phyloP scores from a whole-genome alignment of 1,284 basidiomycete genomes.

The Erythrobasidium hasegawianum region DNA sequence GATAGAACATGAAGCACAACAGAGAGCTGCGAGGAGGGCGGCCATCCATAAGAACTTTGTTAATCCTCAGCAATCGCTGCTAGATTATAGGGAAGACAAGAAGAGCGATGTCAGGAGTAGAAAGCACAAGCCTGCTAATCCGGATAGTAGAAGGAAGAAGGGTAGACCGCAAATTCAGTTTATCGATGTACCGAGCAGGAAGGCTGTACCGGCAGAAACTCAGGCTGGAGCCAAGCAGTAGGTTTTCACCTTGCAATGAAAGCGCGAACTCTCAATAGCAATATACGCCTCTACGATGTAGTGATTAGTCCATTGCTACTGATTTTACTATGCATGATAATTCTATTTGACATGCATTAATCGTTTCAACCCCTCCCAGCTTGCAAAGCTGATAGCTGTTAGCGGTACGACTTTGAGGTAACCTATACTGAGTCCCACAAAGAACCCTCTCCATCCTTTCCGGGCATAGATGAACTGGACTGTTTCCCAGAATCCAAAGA shows the following conservation, averaged over 20 bases:
- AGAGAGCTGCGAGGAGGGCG: conserved; percentile 6
- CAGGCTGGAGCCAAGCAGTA: background rate
- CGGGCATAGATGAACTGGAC: conserved; percentile 63
- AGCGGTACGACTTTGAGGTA: conserved; percentile 97
- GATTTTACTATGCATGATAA: background rate
- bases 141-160: conserved; percentile 4
- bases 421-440: conserved; percentile 86
- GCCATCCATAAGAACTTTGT: conserved; percentile 1
- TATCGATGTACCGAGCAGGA: conserved; percentile 18
- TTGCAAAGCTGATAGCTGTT: conserved; percentile 76
- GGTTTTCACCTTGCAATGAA: background rate
- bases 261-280: too few relatives aligned
- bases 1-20: conserved; percentile 4
- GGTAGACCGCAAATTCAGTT: conserved; percentile 23
- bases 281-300: too few relatives aligned
- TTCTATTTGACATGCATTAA: conserved; percentile 54
- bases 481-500: conserved; percentile 76
- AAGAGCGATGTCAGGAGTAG: conserved; percentile 18
- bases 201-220: background rate
- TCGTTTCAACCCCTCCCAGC: conserved; percentile 69
- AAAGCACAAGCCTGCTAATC: conserved; percentile 7
- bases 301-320: background rate
- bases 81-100: conserved; percentile 1
- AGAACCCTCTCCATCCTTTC: conserved; percentile 82
- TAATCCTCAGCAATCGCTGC: background rate